These are phyloP conservation scores for Tetrastigma voinierianum DNA, from an alignment of 164 flowering plant genomes.

Conservation along the genomic window DNA sequence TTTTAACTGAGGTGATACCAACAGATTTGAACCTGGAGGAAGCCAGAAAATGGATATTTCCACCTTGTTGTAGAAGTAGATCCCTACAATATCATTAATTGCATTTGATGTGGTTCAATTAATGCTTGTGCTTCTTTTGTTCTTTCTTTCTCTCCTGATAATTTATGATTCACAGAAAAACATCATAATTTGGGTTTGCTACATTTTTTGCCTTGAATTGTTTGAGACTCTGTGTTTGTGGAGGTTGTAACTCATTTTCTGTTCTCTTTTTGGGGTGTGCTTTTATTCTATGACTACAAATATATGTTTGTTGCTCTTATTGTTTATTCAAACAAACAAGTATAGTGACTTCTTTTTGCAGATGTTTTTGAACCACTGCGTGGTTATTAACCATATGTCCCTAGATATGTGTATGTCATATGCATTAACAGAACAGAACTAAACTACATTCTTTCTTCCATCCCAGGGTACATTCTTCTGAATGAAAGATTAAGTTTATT, in stretches of 20 bases:
- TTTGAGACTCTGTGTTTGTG: no score
- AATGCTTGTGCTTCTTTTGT: background rate
- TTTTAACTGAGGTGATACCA: background rate
- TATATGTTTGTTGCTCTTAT: background rate
- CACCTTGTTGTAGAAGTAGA: background rate
- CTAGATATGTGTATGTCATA: background rate
- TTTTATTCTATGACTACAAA: background rate
- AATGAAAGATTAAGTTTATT: constrained; percentile 15
- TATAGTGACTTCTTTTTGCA: background rate
- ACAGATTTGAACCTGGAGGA: background rate
- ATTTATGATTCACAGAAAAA: no score
- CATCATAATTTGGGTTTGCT: no score
- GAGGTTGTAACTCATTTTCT: no score
- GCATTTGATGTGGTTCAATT: background rate
- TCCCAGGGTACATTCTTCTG: background rate
- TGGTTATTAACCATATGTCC: background rate
- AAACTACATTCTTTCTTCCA: constrained; percentile 2
- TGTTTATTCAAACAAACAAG: background rate
- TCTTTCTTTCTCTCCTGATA: background rate
- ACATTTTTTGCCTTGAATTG: no score
- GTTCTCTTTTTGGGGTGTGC: no score
- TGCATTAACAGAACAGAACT: constrained; percentile 1
- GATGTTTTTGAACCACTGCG: background rate
- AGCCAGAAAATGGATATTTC: background rate
- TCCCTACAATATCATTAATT: background rate